These are phyloP conservation scores for Herpotrichia juniperi DNA, from an alignment of 2,329 filamentous ascomycete genomes.

Conservation along the genomic window DNA sequence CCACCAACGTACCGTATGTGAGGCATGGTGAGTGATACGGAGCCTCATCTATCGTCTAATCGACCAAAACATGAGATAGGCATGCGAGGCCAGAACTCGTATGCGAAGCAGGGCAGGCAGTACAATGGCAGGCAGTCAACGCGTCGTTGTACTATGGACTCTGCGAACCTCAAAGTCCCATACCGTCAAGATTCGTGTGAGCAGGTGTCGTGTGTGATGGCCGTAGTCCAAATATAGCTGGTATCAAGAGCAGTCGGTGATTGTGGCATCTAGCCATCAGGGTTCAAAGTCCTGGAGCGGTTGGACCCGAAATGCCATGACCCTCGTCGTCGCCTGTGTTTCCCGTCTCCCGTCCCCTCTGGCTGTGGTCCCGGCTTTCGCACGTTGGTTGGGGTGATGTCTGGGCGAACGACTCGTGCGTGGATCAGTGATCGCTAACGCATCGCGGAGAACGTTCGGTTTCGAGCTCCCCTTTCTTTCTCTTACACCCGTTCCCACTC, in stretches of 20 bases:
- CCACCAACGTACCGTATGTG: too few species aligned
- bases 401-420: conserved; percentile 7
- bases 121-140: background rate
- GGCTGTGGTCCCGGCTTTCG: background rate
- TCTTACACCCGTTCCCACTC: conserved; percentile 5
- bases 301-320: background rate
- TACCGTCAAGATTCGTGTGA: too few species aligned
- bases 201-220: background rate
- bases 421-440: conserved; percentile 11
- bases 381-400: background rate
- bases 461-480: conserved; percentile 13
- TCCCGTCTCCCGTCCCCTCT: background rate
- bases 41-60: too few species aligned
- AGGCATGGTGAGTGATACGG: too few species aligned
- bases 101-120: background rate
- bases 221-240: background rate
- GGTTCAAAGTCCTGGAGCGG: background rate
- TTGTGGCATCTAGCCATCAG: too few species aligned
- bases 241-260: background rate
- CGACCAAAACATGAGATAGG: too few species aligned
- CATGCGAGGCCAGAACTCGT: background rate
- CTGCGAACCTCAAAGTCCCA: background rate
- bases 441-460: conserved; percentile 11
- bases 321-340: conserved; percentile 1
- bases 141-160: background rate